phyloP scores from a whole-genome alignment of 371 early-diverging fungal species.

The Sporodiniella umbellata region DNA sequence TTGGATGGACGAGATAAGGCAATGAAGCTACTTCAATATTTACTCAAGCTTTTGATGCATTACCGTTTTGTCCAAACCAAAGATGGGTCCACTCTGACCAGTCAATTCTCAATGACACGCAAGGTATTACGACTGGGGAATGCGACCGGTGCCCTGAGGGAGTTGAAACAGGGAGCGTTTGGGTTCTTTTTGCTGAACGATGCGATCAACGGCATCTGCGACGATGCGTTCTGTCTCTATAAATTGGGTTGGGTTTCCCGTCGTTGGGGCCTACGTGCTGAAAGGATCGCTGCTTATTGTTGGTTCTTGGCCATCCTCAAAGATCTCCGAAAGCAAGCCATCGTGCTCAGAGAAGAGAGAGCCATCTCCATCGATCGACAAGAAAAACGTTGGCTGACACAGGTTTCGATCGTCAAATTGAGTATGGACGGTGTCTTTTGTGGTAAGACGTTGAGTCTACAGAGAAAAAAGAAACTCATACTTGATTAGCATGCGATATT shows the following conservation, averaged over 20 bases:
- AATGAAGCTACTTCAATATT: slow-evolving; percentile 79
- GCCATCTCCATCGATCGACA: slow-evolving; percentile 5
- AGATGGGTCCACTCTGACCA: slow-evolving; percentile 51
- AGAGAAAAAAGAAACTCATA: slow-evolving; percentile 21
- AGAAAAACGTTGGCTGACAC: slow-evolving; percentile 45
- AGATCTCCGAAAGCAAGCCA: slow-evolving; percentile 39
- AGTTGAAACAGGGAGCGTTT: slow-evolving; percentile 23
- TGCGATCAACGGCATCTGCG: slow-evolving; percentile 66
- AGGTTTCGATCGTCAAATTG: slow-evolving; percentile 55
- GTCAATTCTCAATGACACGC: slow-evolving; percentile 70
- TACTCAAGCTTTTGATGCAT: slow-evolving; percentile 63
- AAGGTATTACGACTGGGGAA: slow-evolving; percentile 72
- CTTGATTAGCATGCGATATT: slow-evolving; percentile 71
- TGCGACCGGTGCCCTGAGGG: slow-evolving; percentile 55
- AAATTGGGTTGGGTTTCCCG: slow-evolving; percentile 62
- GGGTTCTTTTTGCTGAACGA: slow-evolving; percentile 29
- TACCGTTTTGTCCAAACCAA: slow-evolving; percentile 35
- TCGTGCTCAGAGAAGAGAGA: slow-evolving; percentile 10
- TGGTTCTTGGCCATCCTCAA: slow-evolving; percentile 60
- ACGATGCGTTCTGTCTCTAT: slow-evolving; percentile 71
- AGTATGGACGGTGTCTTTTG: slow-evolving; percentile 63
- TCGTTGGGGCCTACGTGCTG: slow-evolving; percentile 40
- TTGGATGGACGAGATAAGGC: slow-evolving; percentile 85
- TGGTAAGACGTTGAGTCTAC: slow-evolving; percentile 39
- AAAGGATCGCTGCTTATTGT: slow-evolving; percentile 48